phyloP scores from a whole-genome alignment of 768 basidiomycete genomes.

The Daedaleopsis sinensis region DNA sequence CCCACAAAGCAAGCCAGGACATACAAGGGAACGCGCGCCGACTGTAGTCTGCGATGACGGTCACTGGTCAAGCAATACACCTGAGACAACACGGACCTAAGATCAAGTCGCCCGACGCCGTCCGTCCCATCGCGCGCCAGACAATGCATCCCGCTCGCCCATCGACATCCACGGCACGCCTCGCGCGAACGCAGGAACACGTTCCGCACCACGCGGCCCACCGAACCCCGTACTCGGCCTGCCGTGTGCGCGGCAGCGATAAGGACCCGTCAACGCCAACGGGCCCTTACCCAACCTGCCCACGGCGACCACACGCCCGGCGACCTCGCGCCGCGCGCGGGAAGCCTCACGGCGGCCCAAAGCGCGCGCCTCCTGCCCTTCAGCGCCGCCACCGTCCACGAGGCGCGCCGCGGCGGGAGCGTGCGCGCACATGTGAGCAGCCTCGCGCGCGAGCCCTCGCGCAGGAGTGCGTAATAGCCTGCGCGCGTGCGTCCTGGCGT shows the following conservation, averaged over 20 bases:
- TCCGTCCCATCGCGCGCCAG: not conserved
- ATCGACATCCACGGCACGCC: not conserved
- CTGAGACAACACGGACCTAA: not conserved
- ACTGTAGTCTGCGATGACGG: too few species aligned
- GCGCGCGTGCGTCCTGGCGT: not conserved
- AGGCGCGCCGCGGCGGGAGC: conserved; percentile 8
- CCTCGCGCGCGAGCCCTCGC: not conserved
- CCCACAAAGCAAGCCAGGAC: conserved; percentile 24
- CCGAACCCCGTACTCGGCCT: not conserved
- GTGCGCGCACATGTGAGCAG: conserved; percentile 10
- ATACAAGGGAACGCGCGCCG: conserved; percentile 14
- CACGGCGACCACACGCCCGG: conserved; percentile 1
- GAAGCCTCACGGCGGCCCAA: conserved; percentile 10
- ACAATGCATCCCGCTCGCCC: not conserved
- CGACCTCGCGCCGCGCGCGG: conserved; percentile 9
- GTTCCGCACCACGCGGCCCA: not conserved
- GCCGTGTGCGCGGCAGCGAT: not conserved
- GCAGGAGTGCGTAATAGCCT: not conserved
- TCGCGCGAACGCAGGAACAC: not conserved
- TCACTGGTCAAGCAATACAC: not conserved
- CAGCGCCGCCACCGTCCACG: conserved; percentile 17
- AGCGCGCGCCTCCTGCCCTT: not conserved
- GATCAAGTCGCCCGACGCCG: not conserved
- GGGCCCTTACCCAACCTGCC: not conserved
- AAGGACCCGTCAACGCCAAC: not conserved